Conservation (phyloP, 129 eudicot genomes). For the Calendula officinalis region DNA sequence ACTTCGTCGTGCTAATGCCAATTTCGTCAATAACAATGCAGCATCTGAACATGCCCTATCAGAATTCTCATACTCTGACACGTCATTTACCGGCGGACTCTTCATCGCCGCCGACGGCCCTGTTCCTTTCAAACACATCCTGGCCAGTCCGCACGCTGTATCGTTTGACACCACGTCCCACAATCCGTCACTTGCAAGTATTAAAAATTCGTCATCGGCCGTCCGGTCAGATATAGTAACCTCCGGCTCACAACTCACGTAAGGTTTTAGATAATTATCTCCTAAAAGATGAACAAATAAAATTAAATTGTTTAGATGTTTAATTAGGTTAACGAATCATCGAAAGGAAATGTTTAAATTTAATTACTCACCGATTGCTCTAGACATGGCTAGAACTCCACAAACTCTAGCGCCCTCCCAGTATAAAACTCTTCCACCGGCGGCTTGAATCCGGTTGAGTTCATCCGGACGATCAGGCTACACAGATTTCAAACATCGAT, state of each 20-base stretch:
- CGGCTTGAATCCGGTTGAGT: slow-evolving; percentile 45
- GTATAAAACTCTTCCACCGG: slow-evolving; percentile 58
- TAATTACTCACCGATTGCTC: slow-evolving; percentile 53
- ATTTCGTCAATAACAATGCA: slow-evolving; percentile 53
- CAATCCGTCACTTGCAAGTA: slow-evolving; percentile 52
- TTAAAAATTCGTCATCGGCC: slow-evolving; percentile 38
- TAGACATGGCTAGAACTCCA: slow-evolving; percentile 62
- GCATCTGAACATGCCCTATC: slow-evolving; percentile 65
- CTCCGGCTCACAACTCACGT: slow-evolving; percentile 43
- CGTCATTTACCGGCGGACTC: slow-evolving; percentile 14
- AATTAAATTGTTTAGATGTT: neutral
- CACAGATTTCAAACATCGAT: neutral
- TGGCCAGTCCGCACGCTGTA: slow-evolving; percentile 38
- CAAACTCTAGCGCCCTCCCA: slow-evolving; percentile 63
- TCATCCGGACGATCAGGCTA: slow-evolving; percentile 77
- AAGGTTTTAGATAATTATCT: slow-evolving; percentile 48
- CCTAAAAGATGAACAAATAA: slow-evolving; percentile 24
- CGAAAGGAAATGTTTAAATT: neutral
- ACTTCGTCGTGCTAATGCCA: slow-evolving; percentile 78
- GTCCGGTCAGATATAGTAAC: slow-evolving; percentile 33
- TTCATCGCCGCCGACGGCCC: slow-evolving; percentile 21
- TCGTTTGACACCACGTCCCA: slow-evolving; percentile 57
- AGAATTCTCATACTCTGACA: slow-evolving; percentile 24
- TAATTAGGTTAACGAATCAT: neutral
- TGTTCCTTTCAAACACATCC: slow-evolving; percentile 39